Conservation (phyloP, 371 early-diverging fungal genomes). For the Caulochytrium protostelioides region DNA sequence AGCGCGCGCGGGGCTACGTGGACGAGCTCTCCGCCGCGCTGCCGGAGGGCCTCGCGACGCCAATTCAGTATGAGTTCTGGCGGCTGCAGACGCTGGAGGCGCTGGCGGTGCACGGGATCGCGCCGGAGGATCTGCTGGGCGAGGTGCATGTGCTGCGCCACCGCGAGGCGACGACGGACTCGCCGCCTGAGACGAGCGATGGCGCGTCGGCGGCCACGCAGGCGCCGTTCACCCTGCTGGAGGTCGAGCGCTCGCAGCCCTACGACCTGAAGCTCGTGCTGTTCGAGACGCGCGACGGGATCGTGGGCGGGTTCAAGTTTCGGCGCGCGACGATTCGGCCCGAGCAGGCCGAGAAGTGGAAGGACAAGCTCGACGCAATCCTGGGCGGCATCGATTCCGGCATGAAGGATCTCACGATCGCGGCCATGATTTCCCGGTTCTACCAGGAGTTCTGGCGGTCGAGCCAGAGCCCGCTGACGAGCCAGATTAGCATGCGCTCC, state of each 20-base stretch:
- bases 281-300: conserved; percentile 8
- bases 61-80: too few relatives aligned
- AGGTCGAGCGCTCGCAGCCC: neutral
- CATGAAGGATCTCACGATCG: conserved; percentile 11
- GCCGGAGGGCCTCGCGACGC: too few relatives aligned
- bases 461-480: too few relatives aligned
- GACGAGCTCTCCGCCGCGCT: neutral
- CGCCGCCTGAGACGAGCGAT: neutral
- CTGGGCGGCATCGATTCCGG: conserved; percentile 18
- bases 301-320: conserved; percentile 13
- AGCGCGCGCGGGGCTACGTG: neutral
- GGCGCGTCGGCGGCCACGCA: neutral
- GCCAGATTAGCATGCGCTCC: too few relatives aligned
- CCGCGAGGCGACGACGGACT: neutral
- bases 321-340: conserved; percentile 10
- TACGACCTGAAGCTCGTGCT: conserved; percentile 16
- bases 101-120: conserved; percentile 3
- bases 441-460: too few relatives aligned
- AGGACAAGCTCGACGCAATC: conserved; percentile 13
- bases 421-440: conserved; percentile 20
- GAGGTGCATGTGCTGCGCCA: neutral
- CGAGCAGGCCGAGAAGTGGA: conserved; percentile 19
- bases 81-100: neutral
- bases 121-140: conserved; percentile 6
- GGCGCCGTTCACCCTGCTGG: neutral